These are phyloP conservation scores for Sequoia sempervirens DNA, from an alignment of 75 land plant species.

Conservation along the genomic window DNA sequence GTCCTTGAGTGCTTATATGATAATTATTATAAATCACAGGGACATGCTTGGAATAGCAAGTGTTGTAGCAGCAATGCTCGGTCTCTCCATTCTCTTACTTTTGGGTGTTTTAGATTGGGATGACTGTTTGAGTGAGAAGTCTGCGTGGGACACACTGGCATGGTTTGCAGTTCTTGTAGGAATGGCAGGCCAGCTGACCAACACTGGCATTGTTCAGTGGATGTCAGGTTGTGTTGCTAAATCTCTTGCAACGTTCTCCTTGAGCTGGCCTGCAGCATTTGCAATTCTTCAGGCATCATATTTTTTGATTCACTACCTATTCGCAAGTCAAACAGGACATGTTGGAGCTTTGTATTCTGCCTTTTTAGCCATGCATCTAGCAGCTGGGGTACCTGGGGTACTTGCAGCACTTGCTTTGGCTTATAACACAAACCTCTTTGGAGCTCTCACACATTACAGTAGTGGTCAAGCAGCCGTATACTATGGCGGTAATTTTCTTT, in stretches of 20 bases:
- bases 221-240: conserved; percentile 92
- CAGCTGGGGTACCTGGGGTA: conserved; percentile 92
- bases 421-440: conserved; percentile 97
- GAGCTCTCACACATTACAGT: conserved; percentile 97
- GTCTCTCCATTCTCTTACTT: conserved; percentile 82
- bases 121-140: conserved; percentile 94
- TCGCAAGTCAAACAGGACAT: conserved; percentile 99
- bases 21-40: conserved; percentile 32
- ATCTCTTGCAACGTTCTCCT: conserved; percentile 64
- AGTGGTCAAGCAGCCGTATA: conserved; percentile 99
- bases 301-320: conserved; percentile 89
- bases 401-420: conserved; percentile 93
- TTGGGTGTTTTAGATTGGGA: conserved; percentile 96
- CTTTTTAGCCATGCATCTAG: conserved; percentile 95
- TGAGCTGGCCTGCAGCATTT: conserved; percentile 97
- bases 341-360: conserved; percentile 98
- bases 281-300: conserved; percentile 86
- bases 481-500: conserved; percentile 75
- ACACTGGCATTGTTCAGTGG: conserved; percentile 86
- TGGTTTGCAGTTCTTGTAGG: conserved; percentile 99
- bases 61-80: conserved; percentile 99
- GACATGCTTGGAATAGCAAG: conserved; percentile 85
- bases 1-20: neutral
- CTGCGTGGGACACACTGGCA: conserved; percentile 98
- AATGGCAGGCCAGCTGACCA: conserved; percentile 96